phyloP scores from a whole-genome alignment of 805 yeast genomes.

The Dipodascopsis uninucleata region DNA sequence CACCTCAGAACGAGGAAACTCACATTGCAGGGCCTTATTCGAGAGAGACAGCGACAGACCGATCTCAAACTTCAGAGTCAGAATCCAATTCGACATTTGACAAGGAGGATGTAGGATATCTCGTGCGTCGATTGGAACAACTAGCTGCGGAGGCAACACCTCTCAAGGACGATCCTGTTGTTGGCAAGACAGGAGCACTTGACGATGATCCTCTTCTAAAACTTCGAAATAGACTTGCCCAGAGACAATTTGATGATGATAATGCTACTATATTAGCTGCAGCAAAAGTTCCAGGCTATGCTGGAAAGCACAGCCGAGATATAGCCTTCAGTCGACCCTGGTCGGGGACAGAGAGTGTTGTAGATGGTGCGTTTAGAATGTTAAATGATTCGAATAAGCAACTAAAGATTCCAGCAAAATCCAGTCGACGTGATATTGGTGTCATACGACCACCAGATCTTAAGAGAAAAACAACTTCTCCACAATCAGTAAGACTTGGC shows the following conservation, averaged over 20 bases:
- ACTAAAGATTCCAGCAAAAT: conserved; percentile 25
- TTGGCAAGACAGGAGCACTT: conserved; percentile 31
- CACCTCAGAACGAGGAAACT: too few relatives aligned
- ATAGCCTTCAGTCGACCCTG: conserved; percentile 54
- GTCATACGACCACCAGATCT: conserved; percentile 25
- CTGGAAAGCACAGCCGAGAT: conserved; percentile 45
- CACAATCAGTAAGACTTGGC: conserved; percentile 43
- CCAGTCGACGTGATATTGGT: conserved; percentile 11
- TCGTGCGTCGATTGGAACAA: conserved; percentile 41
- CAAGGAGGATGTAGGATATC: conserved; percentile 27
- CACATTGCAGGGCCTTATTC: too few relatives aligned
- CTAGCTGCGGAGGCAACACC: conserved; percentile 45
- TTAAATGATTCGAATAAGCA: conserved; percentile 51
- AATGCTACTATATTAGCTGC: conserved; percentile 44
- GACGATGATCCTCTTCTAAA: conserved; percentile 1
- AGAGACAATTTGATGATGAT: conserved; percentile 38
- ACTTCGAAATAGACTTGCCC: conserved; percentile 31
- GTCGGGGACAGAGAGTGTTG: conserved; percentile 51
- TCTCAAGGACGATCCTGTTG: conserved; percentile 36
- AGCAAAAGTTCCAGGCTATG: conserved; percentile 44
- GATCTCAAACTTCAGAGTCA: too few relatives aligned
- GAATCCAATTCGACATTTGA: conserved; percentile 5
- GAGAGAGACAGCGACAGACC: too few relatives aligned
- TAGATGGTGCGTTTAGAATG: conserved; percentile 54
- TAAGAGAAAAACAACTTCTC: conserved; percentile 29